Base-by-base conservation (phyloP, 306 rosid genomes). In the Cyclanthera cordifolia region DNA sequence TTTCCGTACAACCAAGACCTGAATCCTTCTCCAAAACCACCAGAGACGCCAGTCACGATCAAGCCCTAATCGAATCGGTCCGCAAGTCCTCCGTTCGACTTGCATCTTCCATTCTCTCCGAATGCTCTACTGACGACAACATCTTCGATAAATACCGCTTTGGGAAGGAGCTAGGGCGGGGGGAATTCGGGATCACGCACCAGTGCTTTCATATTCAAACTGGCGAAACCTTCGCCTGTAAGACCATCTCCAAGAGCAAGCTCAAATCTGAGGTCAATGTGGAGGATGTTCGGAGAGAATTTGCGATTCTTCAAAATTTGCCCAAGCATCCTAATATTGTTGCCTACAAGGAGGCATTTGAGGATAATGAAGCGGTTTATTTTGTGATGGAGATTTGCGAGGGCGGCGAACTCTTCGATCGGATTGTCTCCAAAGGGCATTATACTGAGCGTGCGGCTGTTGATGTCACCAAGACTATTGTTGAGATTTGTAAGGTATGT, bases 171-270 rank as follows among this genome's bases (percentile, higher is more conserved):
- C 95, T 93, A 0, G 99, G 99, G 4, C 70, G 99, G 5, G 99
- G 99, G 1, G 99, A 93, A 76, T 93, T 93, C 30, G 99, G 99
- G 4, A 41, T 93, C 2, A 93, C 99, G 15, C 88, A 88, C n/a
- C 85, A 90, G 0, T 93, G 99, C 30, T 88, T 86, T 2, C 97
- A 90, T 71, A 86, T 72, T 68, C 85, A 24, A 8, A 79, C 78
- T 2, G 69, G 83, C 0, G 90, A 86, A 2, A 82, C 61, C 0
- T 82, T 79, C 0, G 99, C 99, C 0, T 93, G 99, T 71, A 32
- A 4, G 2, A 4, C n/a, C n/a, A n/a, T n/a, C n/a, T n/a, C n/a
- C n/a, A n/a, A n/a, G n/a, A n/a, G n/a, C n/a, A n/a, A n/a, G n/a
- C n/a, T n/a, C n/a, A n/a, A n/a, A n/a, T n/a, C n/a, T n/a, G n/a